Conservation (phyloP, 495 filamentous ascomycete genomes). For the Paragyromitra xinjiangensis region DNA sequence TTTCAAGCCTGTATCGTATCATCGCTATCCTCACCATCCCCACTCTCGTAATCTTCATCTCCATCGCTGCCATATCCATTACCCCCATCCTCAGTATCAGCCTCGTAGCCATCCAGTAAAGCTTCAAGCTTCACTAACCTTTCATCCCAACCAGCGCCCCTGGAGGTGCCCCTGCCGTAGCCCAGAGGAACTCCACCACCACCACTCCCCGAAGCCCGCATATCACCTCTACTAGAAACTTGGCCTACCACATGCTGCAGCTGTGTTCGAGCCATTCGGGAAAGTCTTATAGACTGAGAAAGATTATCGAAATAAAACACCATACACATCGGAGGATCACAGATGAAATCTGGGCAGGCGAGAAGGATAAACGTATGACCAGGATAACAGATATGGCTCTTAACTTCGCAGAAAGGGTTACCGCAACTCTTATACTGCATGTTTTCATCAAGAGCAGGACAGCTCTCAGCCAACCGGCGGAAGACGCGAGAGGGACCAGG, state of each 20-base stretch:
- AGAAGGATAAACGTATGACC: neutral
- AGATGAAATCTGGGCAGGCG: neutral
- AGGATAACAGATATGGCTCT: neutral
- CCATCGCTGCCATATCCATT: neutral
- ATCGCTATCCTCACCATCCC: constrained; percentile 7
- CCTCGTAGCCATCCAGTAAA: constrained; percentile 4
- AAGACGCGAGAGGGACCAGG: neutral
- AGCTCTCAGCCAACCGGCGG: neutral
- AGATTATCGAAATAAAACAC: neutral
- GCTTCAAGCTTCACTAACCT: neutral
- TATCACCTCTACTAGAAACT: neutral
- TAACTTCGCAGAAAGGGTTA: neutral
- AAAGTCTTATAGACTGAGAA: neutral
- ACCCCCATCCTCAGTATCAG: constrained; percentile 19
- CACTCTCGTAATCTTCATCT: neutral
- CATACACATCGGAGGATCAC: neutral
- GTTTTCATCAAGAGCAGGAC: neutral
- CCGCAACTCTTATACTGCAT: neutral
- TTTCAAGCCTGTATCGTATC: neutral
- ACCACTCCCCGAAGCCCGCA: neutral
- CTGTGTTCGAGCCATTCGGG: neutral
- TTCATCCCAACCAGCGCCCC: neutral
- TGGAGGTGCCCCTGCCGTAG: neutral
- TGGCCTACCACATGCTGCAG: neutral
- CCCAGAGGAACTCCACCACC: neutral